These are phyloP conservation scores for Toxoplasma gondii DNA, from an alignment of 169 alveolate genomes.

Conservation along the genomic window DNA sequence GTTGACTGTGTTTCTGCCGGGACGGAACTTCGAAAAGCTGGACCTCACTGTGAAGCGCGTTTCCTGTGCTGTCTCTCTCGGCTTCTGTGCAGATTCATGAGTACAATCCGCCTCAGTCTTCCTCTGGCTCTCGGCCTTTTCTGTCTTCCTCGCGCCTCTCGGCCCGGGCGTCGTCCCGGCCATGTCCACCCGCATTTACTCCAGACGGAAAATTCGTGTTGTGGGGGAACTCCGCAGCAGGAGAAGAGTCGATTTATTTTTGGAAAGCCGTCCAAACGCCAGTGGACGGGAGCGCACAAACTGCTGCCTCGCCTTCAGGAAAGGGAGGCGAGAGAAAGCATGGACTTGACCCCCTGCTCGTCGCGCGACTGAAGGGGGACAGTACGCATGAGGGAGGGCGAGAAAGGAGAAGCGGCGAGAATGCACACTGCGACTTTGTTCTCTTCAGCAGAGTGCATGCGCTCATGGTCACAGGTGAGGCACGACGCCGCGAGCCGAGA, in stretches of 20 bases:
- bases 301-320: not conserved
- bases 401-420: not conserved
- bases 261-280: not conserved
- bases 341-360: not conserved
- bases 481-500: not conserved
- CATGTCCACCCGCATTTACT: conserved; percentile 9
- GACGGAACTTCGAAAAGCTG: too few species aligned
- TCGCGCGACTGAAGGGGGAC: not conserved
- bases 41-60: too few species aligned
- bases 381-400: not conserved
- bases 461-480: conserved; percentile 21
- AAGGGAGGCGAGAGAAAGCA: not conserved
- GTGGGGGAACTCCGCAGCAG: conserved; percentile 6
- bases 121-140: not conserved
- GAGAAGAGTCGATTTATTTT: not conserved
- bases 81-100: not conserved
- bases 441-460: conserved; percentile 21
- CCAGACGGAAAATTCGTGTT: conserved; percentile 15
- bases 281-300: not conserved
- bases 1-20: too few species aligned
- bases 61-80: not conserved
- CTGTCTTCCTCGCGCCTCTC: not conserved
- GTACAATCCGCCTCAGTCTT: not conserved
- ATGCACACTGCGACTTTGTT: not conserved
- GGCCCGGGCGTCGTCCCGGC: not conserved